Base-by-base conservation (phyloP, 805 yeast genomes). In the Lachancea waltii region DNA sequence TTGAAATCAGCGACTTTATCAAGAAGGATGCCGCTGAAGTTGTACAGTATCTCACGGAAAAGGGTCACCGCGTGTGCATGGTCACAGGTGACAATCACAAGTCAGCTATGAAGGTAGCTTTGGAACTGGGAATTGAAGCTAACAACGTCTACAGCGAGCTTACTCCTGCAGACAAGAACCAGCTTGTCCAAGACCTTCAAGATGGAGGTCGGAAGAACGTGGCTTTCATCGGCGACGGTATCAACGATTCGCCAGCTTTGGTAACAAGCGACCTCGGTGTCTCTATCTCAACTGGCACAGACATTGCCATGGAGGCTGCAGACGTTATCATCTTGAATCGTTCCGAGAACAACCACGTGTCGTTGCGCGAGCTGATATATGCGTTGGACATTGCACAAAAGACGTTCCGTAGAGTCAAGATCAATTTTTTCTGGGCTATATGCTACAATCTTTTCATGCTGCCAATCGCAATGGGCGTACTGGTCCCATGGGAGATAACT, bases 161-260 rank as follows among this genome's bases (percentile, higher is more conserved):
- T 2, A 67, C 81, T 1, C 97, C 97, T 0, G 65, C 71, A 11
- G 82, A 81, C 38, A 92, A 92, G 61, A 79, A 85, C 40, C 71
- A 71, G 21, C 69, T 85, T 23, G 77, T 92, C 16, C 62, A 64
- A 28, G 67, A 70, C 34, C 63, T 85, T 39, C 84, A 80, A 51
- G 58, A 49, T 10, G 49, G 49, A 3, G 67, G 66, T 2, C 30
- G 29, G 1, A 50, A 63, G 8, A 64, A 68, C 13, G 81, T 92
- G 29, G 90, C 89, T 5, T 87, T 94, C 69, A 81, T 92, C 16
- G 99, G 99, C 26, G 99, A 92, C 63, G 99, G 99, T 43, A 85
- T 92, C 48, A 92, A 92, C 60, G 99, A 92, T 58, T 95, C 97
- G 0, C 97, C 98, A 0, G 97, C 97, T 0, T 70, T 92, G 39